Evolutionary conservation across 352 stramenopile genomes (phyloP).

Genomic region (Aphanomyces stellatus): DNA sequence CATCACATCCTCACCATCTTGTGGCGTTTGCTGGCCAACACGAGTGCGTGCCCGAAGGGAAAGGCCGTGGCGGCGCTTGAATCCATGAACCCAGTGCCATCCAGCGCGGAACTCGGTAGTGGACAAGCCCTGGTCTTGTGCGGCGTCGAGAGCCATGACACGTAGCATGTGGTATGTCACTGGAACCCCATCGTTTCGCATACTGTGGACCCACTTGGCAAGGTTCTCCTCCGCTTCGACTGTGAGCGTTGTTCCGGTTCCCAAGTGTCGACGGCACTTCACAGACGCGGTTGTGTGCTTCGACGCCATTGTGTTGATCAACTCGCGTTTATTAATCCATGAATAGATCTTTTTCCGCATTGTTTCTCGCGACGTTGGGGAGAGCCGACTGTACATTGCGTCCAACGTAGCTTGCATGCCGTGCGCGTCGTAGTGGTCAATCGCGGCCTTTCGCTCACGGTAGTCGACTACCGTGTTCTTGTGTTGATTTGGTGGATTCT

Average conservation of each 20-base stretch:
- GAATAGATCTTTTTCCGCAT: not conserved
- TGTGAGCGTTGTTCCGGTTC: conserved; percentile 17
- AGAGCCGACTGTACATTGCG: not conserved
- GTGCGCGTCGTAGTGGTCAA: not conserved
- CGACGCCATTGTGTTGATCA: not conserved
- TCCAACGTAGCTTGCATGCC: not conserved
- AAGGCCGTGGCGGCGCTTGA: conserved; percentile 20
- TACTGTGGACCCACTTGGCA: conserved; percentile 20
- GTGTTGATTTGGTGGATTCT: not conserved
- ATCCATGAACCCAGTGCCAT: conserved; percentile 8
- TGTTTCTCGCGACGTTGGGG: not conserved
- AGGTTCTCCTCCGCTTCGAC: conserved; percentile 19
- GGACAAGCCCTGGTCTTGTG: not conserved
- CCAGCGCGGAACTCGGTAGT: not conserved
- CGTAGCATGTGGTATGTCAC: conserved; percentile 24
- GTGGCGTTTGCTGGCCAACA: conserved; percentile 16
- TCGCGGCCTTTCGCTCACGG: not conserved
- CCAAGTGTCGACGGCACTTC: not conserved
- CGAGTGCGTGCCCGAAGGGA: conserved; percentile 7
- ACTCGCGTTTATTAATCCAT: not conserved
- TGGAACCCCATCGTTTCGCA: conserved; percentile 22
- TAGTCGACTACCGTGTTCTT: not conserved
- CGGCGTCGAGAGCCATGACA: conserved; percentile 18
- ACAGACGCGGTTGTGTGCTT: not conserved
- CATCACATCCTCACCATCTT: too few relatives aligned